phyloP scores from a whole-genome alignment of 352 stramenopile genomes.

The Phytopythium delawarense region DNA sequence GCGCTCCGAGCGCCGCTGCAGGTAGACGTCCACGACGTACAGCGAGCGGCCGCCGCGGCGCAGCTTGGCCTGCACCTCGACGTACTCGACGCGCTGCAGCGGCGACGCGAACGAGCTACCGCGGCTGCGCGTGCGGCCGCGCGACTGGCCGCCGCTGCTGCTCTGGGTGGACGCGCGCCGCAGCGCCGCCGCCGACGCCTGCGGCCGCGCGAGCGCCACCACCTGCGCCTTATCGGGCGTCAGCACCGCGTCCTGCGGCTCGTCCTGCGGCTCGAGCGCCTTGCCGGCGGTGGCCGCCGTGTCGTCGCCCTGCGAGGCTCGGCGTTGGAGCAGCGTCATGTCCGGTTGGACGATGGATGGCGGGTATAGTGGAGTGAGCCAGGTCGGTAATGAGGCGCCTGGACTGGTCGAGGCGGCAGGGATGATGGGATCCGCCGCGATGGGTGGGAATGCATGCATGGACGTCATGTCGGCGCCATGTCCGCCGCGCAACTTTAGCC shows the following conservation, averaged over 20 bases:
- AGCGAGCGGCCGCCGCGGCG: constrained; percentile 19
- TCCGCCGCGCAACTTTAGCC: too few relatives aligned
- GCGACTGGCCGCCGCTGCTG: constrained; percentile 4
- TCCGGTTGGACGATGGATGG: not conserved
- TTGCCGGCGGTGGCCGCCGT: not conserved
- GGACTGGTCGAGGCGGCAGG: not conserved
- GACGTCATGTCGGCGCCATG: not conserved
- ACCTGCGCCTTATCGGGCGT: constrained; percentile 17
- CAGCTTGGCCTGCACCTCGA: constrained; percentile 24
- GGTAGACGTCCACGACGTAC: constrained; percentile 27
- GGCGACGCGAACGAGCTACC: constrained; percentile 14
- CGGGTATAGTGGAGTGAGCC: not conserved
- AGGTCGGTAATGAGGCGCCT: not conserved
- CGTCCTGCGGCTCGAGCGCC: not conserved
- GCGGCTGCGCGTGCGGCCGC: constrained; percentile 4
- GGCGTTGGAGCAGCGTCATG: not conserved
- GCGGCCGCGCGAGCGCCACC: constrained; percentile 11
- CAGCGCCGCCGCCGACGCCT: constrained; percentile 1
- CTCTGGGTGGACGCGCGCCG: constrained; percentile 4
- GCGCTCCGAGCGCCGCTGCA: constrained; percentile 21
- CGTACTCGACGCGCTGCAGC: constrained; percentile 25
- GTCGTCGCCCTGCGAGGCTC: not conserved
- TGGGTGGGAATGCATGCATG: not conserved
- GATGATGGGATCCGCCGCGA: not conserved
- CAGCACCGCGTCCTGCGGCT: constrained; percentile 2